A percentile compares a stretch with the other conserved stretches of the same genome.
Conservation (phyloP, 139 green algal species). For the Closterium sp. region DNA sequence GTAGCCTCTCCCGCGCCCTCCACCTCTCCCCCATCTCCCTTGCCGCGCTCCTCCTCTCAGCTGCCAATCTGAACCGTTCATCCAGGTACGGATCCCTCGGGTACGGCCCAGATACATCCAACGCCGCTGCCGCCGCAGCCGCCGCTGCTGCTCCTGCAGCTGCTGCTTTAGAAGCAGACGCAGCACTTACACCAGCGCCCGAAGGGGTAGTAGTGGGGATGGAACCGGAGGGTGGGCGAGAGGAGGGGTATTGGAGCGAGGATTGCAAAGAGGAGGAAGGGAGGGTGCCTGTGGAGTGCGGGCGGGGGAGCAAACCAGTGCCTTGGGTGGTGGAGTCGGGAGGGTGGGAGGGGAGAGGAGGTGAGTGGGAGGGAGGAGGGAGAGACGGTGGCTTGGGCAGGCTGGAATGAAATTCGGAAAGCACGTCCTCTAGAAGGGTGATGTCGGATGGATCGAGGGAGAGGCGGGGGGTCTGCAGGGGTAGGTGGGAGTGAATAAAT, state of each 20-base stretch:
- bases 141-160: background rate
- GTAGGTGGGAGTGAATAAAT: no score
- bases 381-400: background rate
- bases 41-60: background rate
- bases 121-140: background rate
- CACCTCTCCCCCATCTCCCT: background rate
- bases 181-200: background rate
- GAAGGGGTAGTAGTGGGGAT: no score
- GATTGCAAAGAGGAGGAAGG: background rate
- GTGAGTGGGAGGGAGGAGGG: background rate
- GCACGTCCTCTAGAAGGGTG: no score
- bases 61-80: background rate
- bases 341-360: background rate
- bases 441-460: no score
- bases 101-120: background rate
- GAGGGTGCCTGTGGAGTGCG: background rate
- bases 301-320: background rate
- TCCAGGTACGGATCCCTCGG: background rate
- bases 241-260: background rate
- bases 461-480: no score
- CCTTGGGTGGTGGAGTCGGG: background rate
- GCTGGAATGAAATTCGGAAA: background rate
- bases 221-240: no score
- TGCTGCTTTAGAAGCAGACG: background rate
- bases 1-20: constrained; percentile 14